phyloP scores from a whole-genome alignment of 1,284 basidiomycete genomes.

The Rhodotorula mucilaginosa region DNA sequence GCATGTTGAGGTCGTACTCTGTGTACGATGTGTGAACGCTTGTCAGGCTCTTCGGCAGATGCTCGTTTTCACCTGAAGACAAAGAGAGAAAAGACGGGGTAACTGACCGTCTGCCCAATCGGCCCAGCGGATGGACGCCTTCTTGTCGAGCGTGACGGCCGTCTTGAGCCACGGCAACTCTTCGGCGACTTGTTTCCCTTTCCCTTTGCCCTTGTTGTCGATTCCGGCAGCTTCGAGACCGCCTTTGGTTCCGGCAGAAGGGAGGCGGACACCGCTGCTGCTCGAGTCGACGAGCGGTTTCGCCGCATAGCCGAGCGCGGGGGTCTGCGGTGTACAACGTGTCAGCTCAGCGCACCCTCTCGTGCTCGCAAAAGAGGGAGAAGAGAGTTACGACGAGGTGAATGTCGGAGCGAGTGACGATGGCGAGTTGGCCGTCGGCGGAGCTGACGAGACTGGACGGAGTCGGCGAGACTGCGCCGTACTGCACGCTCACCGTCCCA shows the following conservation, averaged over 20 bases:
- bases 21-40: neutral
- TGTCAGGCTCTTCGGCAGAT: neutral
- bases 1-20: constrained; percentile 21
- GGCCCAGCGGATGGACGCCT: constrained; percentile 24
- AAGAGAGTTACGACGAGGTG: constrained; percentile 25
- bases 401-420: constrained; percentile 26
- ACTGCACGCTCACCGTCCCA: constrained; percentile 8
- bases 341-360: neutral
- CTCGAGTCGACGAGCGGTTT: neutral
- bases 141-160: constrained; percentile 16
- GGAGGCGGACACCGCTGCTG: neutral
- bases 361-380: too few relatives aligned
- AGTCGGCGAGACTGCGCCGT: neutral
- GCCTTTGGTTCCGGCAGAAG: neutral
- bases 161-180: constrained; percentile 15
- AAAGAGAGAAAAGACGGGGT: neutral
- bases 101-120: constrained; percentile 31
- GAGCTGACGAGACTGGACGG: constrained; percentile 5
- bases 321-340: constrained; percentile 5
- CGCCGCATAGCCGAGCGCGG: constrained; percentile 2
- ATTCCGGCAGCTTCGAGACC: neutral
- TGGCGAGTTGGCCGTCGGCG: constrained; percentile 25
- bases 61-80: too few relatives aligned
- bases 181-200: constrained; percentile 1
- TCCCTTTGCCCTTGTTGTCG: constrained; percentile 12